Evolutionary conservation across 352 stramenopile species (phyloP).

Genomic region (Phytopythium sindhum): DNA sequence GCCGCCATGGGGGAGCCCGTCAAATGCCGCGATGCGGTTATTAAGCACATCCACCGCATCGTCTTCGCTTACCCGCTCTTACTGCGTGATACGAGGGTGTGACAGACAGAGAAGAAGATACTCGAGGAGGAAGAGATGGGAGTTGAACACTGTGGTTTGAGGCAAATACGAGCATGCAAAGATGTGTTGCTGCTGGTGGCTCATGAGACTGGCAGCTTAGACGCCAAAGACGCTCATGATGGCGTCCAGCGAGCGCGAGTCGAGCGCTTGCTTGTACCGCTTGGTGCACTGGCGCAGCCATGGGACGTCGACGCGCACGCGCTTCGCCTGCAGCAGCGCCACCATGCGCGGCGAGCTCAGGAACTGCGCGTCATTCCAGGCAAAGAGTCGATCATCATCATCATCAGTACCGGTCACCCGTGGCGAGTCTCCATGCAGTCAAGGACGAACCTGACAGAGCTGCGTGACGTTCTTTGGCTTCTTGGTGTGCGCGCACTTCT

Average conservation of each 20-base stretch:
- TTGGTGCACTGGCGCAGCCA: slow-evolving; percentile 57
- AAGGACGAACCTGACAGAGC: slow-evolving; percentile 49
- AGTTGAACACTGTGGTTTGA: background rate
- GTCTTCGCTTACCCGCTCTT: slow-evolving; percentile 6
- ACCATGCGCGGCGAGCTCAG: slow-evolving; percentile 62
- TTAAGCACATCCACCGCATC: slow-evolving; percentile 41
- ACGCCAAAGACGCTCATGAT: slow-evolving; percentile 48
- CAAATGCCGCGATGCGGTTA: slow-evolving; percentile 30
- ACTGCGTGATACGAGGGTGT: background rate
- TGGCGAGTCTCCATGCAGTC: background rate
- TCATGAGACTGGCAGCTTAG: slow-evolving; percentile 7
- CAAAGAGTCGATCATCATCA: background rate
- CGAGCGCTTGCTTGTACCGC: slow-evolving; percentile 55
- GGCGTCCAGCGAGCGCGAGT: slow-evolving; percentile 27
- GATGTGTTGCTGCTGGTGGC: too few relatives aligned
- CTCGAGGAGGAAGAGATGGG: background rate
- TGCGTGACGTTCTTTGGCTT: slow-evolving; percentile 83
- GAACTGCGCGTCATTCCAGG: slow-evolving; percentile 31
- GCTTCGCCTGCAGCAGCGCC: slow-evolving; percentile 39
- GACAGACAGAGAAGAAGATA: background rate
- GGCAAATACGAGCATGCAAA: background rate
- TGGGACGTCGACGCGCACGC: slow-evolving; percentile 32
- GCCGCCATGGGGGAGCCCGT: slow-evolving; percentile 63
- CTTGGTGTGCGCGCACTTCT: slow-evolving; percentile 58
- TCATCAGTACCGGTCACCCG: too few relatives aligned